Base-by-base conservation (phyloP, 805 yeast species). In the Naumovozyma baii region DNA sequence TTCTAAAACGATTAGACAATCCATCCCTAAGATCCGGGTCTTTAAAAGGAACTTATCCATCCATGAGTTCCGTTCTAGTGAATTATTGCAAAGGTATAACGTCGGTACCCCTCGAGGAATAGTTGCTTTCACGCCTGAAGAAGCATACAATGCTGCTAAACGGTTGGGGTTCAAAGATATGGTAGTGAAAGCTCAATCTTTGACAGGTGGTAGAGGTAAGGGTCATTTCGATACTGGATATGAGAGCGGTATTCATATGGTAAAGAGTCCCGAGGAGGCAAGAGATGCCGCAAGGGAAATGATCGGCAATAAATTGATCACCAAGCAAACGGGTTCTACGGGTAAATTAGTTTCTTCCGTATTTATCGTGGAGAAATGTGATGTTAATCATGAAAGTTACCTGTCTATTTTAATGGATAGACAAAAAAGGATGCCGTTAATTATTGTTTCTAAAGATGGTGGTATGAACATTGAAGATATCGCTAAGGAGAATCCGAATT, bases 401-500 rank as follows among this genome's bases (percentile, higher is more conserved):
- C 68, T 92, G 51, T 94, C 96, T 47, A 86, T 92, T 52, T 74
- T 92, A 53, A 76, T 88, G 83, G 97, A 92, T 74, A 86, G 99
- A 72, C 75, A 79, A 52, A 75, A 81, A 51, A 94, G 88, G 68
- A 71, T 76, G 52, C 95, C 97, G 44, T 73, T 92, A 69, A 83
- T 92, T 59, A 95, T 92, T 49, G 96, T 96, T 37, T 87, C 96
- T 26, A 72, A 94, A 48, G 92, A 92, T 70, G 99, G 99, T 72
- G 99, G 99, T 73, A 88, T 92, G 95, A 96, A 92, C 70, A 92
- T 92, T 59, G 99, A 92, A 74, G 95, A 95, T 64, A 97, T 92
- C 53, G 99, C 98, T 45, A 80, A 80, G 52, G 78, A 74, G 54
- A 80, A 76, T 65, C 99, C 99, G 39, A 77, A 76, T 42, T 95